These are phyloP conservation scores for Corylus americana DNA, from an alignment of 306 rosid genomes.

Conservation along the genomic window DNA sequence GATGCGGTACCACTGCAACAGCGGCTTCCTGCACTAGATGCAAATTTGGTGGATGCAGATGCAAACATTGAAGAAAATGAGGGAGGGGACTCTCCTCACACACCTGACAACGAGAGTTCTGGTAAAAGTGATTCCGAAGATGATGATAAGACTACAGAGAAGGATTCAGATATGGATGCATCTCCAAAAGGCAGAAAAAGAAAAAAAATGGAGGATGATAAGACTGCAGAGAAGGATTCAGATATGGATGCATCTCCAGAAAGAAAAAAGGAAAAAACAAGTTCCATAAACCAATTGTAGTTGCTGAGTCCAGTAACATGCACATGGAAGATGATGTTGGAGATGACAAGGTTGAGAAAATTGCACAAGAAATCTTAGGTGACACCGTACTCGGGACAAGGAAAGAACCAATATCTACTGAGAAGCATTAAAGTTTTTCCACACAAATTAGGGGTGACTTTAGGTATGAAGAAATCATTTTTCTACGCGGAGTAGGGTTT, in stretches of 20 bases:
- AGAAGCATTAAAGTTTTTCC: neutral
- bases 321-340: slow-evolving; percentile 30
- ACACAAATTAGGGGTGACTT: slow-evolving; percentile 8
- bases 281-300: too few species aligned
- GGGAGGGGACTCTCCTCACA: slow-evolving; percentile 38
- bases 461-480: slow-evolving; percentile 2
- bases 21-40: slow-evolving; percentile 52
- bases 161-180: slow-evolving; percentile 36
- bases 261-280: too few species aligned
- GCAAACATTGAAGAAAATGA: slow-evolving; percentile 46
- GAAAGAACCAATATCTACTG: neutral
- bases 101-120: slow-evolving; percentile 46
- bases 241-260: slow-evolving; percentile 35
- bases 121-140: slow-evolving; percentile 56
- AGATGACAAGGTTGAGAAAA: slow-evolving; percentile 20
- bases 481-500: neutral
- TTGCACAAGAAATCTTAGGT: slow-evolving; percentile 16
- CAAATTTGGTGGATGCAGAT: slow-evolving; percentile 44
- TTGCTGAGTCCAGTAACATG: slow-evolving; percentile 24
- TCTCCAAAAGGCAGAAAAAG: slow-evolving; percentile 10
- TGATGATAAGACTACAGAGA: slow-evolving; percentile 37
- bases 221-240: slow-evolving; percentile 32
- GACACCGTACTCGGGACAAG: neutral
- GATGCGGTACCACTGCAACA: slow-evolving; percentile 79
- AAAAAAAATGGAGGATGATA: slow-evolving; percentile 33